Percentiles rank a stretch among this genome's conserved stretches.
phyloP scores from a whole-genome alignment of 78 protist species.

The Emiliania huxleyi region DNA sequence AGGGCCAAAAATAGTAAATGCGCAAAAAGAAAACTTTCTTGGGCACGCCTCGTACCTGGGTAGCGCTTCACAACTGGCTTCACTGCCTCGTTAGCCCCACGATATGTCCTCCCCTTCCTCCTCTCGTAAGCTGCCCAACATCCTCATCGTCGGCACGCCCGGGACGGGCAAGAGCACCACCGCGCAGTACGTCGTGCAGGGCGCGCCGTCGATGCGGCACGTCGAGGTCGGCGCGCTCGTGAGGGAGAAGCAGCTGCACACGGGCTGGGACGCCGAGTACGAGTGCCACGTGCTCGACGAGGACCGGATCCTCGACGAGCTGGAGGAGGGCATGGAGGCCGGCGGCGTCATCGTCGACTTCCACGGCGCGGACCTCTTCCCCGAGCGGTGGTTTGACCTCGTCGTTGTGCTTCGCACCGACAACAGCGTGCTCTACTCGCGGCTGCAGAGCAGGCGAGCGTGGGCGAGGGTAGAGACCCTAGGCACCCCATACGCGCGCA shows the following conservation, averaged over 20 bases:
- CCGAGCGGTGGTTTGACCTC: slow-evolving; percentile 52
- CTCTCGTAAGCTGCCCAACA: slow-evolving; percentile 43
- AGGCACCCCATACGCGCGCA: neutral
- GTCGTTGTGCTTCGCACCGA: slow-evolving; percentile 48
- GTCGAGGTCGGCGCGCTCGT: slow-evolving; percentile 40
- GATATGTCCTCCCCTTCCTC: too few relatives aligned
- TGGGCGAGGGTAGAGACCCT: too few relatives aligned
- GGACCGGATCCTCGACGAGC: slow-evolving; percentile 42
- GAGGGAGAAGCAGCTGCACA: slow-evolving; percentile 26
- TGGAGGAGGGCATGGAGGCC: slow-evolving; percentile 37
- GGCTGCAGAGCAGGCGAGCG: neutral
- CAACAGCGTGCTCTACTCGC: slow-evolving; percentile 15
- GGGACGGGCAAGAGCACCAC: slow-evolving; percentile 54
- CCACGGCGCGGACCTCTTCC: slow-evolving; percentile 43
- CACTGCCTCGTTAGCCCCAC: too few relatives aligned
- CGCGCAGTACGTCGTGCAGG: neutral
- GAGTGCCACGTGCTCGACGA: slow-evolving; percentile 43
- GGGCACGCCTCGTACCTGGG: too few relatives aligned
- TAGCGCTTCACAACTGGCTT: too few relatives aligned
- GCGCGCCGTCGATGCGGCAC: neutral
- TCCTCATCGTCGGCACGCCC: slow-evolving; percentile 57
- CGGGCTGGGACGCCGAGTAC: slow-evolving; percentile 38
- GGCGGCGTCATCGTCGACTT: slow-evolving; percentile 49
- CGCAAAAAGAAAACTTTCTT: too few relatives aligned
- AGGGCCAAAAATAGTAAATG: too few relatives aligned